These are phyloP conservation scores for Trichoderma orchidacearum DNA, from an alignment of 495 filamentous ascomycete genomes.

Conservation along the genomic window DNA sequence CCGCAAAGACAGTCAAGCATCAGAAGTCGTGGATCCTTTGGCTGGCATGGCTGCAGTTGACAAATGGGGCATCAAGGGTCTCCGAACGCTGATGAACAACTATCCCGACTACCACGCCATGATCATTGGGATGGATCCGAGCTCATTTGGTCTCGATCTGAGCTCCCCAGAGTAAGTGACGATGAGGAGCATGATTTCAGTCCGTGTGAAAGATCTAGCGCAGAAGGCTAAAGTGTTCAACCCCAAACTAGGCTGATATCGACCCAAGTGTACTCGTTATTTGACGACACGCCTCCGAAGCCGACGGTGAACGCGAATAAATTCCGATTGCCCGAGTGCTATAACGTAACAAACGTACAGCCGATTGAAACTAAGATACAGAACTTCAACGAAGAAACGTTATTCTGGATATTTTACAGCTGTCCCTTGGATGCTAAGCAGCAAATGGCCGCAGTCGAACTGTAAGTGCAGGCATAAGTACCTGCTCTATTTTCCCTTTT, in stretches of 20 bases:
- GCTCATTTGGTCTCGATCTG: slow-evolving; percentile 62
- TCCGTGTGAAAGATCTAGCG: too few relatives aligned
- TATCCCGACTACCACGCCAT: slow-evolving; percentile 64
- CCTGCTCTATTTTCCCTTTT: too few relatives aligned
- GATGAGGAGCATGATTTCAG: not conserved
- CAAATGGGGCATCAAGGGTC: slow-evolving; percentile 66
- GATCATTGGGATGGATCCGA: slow-evolving; percentile 67
- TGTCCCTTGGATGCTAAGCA: slow-evolving; percentile 74
- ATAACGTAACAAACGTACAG: slow-evolving; percentile 77
- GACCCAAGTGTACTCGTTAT: slow-evolving; percentile 46
- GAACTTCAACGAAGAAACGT: slow-evolving; percentile 78
- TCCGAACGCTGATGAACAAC: slow-evolving; percentile 65
- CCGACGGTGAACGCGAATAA: slow-evolving; percentile 69
- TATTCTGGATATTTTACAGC: slow-evolving; percentile 93
- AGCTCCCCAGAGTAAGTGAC: slow-evolving; percentile 59
- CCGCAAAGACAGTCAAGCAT: slow-evolving; percentile 6
- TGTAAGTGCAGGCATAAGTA: slow-evolving; percentile 34
- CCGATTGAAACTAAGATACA: slow-evolving; percentile 62
- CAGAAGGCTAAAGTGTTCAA: too few relatives aligned
- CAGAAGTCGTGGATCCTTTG: slow-evolving; percentile 40
- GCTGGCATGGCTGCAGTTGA: slow-evolving; percentile 69
- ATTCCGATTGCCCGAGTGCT: slow-evolving; percentile 68
- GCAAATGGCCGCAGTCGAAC: slow-evolving; percentile 67
- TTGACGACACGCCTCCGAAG: slow-evolving; percentile 52
- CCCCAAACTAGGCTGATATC: slow-evolving; percentile 17